A percentile compares a stretch with the other conserved stretches of the same genome.
Conservation (phyloP, 2,329 filamentous ascomycete genomes). For the Xylaria arbuscula region DNA sequence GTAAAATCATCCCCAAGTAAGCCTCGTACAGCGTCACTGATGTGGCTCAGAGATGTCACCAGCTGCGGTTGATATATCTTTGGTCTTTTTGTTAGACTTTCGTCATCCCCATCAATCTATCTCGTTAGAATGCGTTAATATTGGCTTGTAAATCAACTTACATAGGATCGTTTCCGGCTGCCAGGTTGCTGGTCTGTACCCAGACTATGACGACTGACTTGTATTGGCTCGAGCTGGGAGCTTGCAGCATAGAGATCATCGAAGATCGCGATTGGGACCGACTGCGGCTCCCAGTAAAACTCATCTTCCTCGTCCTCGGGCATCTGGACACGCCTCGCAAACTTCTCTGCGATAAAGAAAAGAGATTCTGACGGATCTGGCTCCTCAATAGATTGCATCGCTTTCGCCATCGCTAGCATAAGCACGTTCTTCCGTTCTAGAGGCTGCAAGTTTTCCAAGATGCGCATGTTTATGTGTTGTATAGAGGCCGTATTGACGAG, state of each 20-base stretch:
- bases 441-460: conserved; percentile 54
- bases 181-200: conserved; percentile 38
- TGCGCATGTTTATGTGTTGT: conserved; percentile 64
- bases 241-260: conserved; percentile 56
- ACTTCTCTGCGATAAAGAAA: conserved; percentile 59
- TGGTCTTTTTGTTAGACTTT: conserved; percentile 48
- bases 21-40: conserved; percentile 50
- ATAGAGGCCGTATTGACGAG: conserved; percentile 64
- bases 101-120: conserved; percentile 51
- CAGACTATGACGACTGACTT: conserved; percentile 42
- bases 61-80: conserved; percentile 47
- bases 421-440: conserved; percentile 62
- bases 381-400: conserved; percentile 53
- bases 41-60: conserved; percentile 44
- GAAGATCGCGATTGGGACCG: conserved; percentile 61
- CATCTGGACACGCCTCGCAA: conserved; percentile 59
- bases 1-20: conserved; percentile 45
- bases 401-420: conserved; percentile 50
- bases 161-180: conserved; percentile 61
- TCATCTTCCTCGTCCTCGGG: conserved; percentile 49
- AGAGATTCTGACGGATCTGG: conserved; percentile 58
- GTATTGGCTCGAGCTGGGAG: conserved; percentile 52
- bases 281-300: conserved; percentile 60
- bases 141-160: conserved; percentile 48
- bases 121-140: conserved; percentile 36